phyloP scores from a whole-genome alignment of 192 early-diverging fungal genomes.

The Backusella australiensis region DNA sequence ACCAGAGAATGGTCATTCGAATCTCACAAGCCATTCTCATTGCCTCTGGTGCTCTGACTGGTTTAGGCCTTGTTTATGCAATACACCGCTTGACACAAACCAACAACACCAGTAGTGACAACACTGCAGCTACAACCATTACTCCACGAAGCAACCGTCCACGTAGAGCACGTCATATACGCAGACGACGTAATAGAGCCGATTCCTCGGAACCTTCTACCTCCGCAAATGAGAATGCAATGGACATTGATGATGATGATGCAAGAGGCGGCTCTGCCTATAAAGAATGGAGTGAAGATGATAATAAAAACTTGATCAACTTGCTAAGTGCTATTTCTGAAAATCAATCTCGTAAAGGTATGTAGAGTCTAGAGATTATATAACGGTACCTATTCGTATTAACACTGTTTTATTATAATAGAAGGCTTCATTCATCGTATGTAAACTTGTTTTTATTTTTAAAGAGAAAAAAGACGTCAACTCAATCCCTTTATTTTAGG shows the following conservation, averaged over 20 bases:
- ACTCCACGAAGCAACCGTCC: not conserved
- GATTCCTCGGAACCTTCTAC: not conserved
- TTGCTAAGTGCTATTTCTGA: conserved; percentile 85
- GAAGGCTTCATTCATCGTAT: conserved; percentile 58
- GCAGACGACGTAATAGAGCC: not conserved
- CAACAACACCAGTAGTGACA: conserved; percentile 1
- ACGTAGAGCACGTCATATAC: conserved; percentile 13
- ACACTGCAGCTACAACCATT: not conserved
- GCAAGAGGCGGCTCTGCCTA: conserved; percentile 42
- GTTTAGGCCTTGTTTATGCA: conserved; percentile 3
- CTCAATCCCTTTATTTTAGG: conserved; percentile 33
- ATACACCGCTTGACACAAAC: conserved; percentile 3
- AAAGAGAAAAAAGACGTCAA: conserved; percentile 37
- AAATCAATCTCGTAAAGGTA: conserved; percentile 84
- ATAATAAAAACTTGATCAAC: conserved; percentile 64
- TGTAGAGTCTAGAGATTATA: not conserved
- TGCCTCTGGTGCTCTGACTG: conserved; percentile 16
- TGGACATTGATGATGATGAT: conserved; percentile 9
- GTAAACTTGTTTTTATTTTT: conserved; percentile 33
- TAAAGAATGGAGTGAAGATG: conserved; percentile 53
- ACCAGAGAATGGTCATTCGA: not conserved
- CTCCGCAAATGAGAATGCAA: not conserved
- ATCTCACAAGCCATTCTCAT: conserved; percentile 9
- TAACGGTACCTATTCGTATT: not conserved
- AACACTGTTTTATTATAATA: conserved; percentile 10